Conservation (phyloP, 495 filamentous ascomycete species). For the Neurospora tetraspora region DNA sequence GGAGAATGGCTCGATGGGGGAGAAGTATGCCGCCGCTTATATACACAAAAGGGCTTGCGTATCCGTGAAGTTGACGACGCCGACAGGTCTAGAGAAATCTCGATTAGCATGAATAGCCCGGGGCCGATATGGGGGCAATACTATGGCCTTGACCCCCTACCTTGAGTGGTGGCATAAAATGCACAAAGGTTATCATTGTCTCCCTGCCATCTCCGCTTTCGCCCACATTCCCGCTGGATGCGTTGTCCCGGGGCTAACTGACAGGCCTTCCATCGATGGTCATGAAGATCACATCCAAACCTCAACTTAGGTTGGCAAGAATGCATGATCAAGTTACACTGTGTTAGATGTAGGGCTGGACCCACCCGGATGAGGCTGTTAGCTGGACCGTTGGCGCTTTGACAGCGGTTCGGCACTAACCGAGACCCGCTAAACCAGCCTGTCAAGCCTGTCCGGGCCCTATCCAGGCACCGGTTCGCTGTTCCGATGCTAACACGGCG, state of each 20-base stretch:
- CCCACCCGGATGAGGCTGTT: background rate
- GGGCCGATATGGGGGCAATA: background rate
- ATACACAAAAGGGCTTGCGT: background rate
- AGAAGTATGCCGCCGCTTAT: background rate
- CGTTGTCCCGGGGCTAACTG: background rate
- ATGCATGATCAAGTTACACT: background rate
- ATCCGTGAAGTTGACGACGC: background rate
- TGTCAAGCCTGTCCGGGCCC: background rate
- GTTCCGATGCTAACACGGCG: background rate
- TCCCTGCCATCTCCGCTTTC: background rate
- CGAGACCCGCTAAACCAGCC: background rate
- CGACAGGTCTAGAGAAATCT: background rate
- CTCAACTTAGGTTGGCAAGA: background rate
- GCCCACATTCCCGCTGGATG: background rate
- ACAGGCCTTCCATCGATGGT: background rate
- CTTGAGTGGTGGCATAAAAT: background rate
- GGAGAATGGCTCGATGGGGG: background rate
- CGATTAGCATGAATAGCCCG: background rate
- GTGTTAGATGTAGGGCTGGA: background rate
- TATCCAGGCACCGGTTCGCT: background rate
- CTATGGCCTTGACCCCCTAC: background rate
- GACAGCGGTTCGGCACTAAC: background rate
- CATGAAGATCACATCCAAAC: background rate
- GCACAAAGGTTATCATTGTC: background rate
- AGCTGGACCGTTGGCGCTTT: background rate